A percentile compares a stretch with the other conserved stretches of the same genome.
Conservation (phyloP, 2,329 filamentous ascomycete genomes). For the Akanthomyces uredinophilus region DNA sequence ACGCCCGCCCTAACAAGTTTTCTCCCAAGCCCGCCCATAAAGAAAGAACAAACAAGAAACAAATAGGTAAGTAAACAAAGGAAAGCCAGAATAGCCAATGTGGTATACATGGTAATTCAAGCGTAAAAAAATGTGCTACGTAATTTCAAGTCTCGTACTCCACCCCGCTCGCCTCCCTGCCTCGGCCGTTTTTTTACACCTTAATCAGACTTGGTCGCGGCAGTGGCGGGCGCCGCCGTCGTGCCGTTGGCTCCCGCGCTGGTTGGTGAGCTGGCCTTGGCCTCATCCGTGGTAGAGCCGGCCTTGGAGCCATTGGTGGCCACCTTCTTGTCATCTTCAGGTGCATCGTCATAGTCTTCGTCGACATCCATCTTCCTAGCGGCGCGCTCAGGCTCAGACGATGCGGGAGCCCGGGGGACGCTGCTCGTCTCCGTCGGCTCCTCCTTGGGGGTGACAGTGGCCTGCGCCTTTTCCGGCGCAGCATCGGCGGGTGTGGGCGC, state of each 20-base stretch:
- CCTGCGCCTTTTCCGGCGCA: constrained; percentile 43
- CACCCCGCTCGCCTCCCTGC: neutral
- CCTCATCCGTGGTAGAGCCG: constrained; percentile 44
- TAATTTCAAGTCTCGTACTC: constrained; percentile 12
- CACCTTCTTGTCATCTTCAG: constrained; percentile 72
- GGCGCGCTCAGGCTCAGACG: constrained; percentile 68
- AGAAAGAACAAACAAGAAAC: constrained; percentile 12
- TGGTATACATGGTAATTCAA: constrained; percentile 17
- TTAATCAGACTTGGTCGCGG: constrained; percentile 44
- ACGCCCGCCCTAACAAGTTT: constrained; percentile 1
- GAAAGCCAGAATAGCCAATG: constrained; percentile 13
- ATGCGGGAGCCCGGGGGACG: constrained; percentile 43
- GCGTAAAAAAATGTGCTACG: constrained; percentile 12
- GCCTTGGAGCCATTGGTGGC: constrained; percentile 41
- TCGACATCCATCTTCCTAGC: constrained; percentile 95
- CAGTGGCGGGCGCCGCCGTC: constrained; percentile 28
- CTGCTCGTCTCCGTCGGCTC: constrained; percentile 46
- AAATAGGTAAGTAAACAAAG: constrained; percentile 11
- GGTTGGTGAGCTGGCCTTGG: constrained; percentile 46
- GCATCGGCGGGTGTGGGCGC: constrained; percentile 39
- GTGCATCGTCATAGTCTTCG: constrained; percentile 94
- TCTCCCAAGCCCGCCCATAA: constrained; percentile 12
- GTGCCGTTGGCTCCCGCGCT: constrained; percentile 43
- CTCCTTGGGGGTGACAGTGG: constrained; percentile 44
- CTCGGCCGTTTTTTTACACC: constrained; percentile 11